phyloP scores from a whole-genome alignment of 257 asterid species.

The Marsdenia floribunda region DNA sequence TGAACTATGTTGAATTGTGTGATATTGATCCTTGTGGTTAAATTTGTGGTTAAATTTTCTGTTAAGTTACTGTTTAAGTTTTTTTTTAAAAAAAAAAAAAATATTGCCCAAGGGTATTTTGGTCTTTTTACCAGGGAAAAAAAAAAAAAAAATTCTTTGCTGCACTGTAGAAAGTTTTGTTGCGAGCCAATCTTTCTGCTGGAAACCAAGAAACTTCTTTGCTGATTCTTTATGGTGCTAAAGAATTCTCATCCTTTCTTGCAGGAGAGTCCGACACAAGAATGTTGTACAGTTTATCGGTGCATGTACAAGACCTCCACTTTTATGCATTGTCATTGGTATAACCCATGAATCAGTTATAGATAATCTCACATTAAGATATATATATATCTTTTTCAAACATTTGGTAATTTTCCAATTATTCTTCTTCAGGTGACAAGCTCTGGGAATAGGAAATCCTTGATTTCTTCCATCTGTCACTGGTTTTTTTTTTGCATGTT shows the following conservation, averaged over 20 bases:
- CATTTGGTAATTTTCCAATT: neutral
- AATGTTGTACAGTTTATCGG: slow-evolving; percentile 85
- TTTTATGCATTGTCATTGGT: slow-evolving; percentile 83
- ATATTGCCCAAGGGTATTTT: too few species aligned
- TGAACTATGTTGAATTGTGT: too few species aligned
- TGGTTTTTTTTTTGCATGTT: neutral
- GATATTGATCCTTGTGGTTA: too few species aligned
- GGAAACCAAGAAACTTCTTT: neutral
- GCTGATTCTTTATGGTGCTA: neutral
- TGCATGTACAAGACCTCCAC: slow-evolving; percentile 83
- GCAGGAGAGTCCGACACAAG: slow-evolving; percentile 87
- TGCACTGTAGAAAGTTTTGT: neutral
- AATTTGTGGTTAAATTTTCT: too few species aligned
- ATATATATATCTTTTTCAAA: slow-evolving; percentile 1
- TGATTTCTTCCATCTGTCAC: neutral
- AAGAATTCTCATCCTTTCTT: slow-evolving; percentile 8
- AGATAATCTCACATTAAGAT: slow-evolving; percentile 1
- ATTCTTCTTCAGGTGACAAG: neutral
- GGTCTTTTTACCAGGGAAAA: too few species aligned
- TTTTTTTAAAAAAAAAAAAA: too few species aligned
- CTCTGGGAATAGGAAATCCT: neutral
- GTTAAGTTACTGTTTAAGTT: too few species aligned
- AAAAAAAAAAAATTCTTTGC: too few species aligned
- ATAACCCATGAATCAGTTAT: slow-evolving; percentile 11
- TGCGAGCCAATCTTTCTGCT: neutral